Evolutionary conservation across 2,329 filamentous ascomycete species (phyloP), one percentile per base, ranked within the genome.

Genomic region (Coniochaeta sp.): DNA sequence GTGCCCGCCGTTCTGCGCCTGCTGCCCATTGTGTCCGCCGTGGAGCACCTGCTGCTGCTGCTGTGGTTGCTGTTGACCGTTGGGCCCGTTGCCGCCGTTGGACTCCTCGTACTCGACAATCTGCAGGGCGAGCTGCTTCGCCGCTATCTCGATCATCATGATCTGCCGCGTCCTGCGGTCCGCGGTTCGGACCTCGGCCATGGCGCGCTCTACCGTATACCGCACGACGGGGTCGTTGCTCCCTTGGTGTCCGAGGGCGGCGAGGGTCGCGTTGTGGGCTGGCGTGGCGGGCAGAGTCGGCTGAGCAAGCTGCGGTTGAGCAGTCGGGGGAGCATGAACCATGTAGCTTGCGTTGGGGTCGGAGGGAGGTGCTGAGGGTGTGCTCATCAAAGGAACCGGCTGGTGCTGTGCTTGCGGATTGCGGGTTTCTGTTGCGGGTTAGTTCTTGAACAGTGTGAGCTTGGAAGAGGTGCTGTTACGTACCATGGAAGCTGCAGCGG

Each of bases 401-500:
- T 56, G 32, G 46, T 62, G 58, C n/a, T 57, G 58, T 2, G 66
- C 59, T 45, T 68, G 67, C 27, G 68, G 70, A 53, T 75, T 72
- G 49, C 74, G 73, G 24, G 72, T 72, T 62, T 75, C 73, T 77
- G 58, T 13, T 51, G n/a, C n/a, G n/a, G n/a, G n/a, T 20, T 24
- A 12, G 22, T 27, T 7, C n/a, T 38, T 7, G 7, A 38, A 38
- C 40, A 27, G 38, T 24, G 20, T n/a, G 46, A 18, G 24, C 14
- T 7, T 22, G 7, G 13, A 32, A 7, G 30, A 38, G 5, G 1
- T 27, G n/a, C n/a, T n/a, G n/a, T n/a, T n/a, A 62, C 75, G 56
- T 67, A 82, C 79, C 78, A 53, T 82, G 80, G 60, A 82, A 83
- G 13, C 78, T 82, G 55, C 80, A 83, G 49, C 79, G 67, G 9